These are phyloP conservation scores for Prunus salicina DNA, from an alignment of 306 rosid species.

Conservation along the genomic window DNA sequence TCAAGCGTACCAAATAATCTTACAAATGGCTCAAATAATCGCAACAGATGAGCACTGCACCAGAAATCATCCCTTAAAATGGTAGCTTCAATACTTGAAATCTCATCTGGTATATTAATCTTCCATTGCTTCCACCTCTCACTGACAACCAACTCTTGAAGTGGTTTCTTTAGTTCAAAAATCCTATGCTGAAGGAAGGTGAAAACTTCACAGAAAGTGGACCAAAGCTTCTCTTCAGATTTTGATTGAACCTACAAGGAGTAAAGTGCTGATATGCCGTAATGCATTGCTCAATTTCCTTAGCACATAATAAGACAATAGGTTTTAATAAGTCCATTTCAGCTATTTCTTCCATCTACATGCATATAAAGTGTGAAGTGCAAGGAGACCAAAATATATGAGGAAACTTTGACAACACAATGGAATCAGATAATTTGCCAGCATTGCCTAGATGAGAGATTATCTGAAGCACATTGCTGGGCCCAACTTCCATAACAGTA, in stretches of 20 bases:
- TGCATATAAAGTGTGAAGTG: slow-evolving; percentile 38
- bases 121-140: slow-evolving; percentile 65
- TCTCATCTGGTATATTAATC: slow-evolving; percentile 24
- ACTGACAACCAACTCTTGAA: slow-evolving; percentile 29
- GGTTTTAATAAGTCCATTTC: slow-evolving; percentile 48
- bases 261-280: slow-evolving; percentile 34
- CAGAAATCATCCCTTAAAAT: slow-evolving; percentile 50
- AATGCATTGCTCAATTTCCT: slow-evolving; percentile 45
- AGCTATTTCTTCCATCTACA: slow-evolving; percentile 55
- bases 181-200: slow-evolving; percentile 36
- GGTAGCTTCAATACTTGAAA: slow-evolving; percentile 39
- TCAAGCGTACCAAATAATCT: slow-evolving; percentile 32
- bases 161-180: slow-evolving; percentile 41
- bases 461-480: slow-evolving; percentile 52
- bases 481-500: slow-evolving; percentile 34
- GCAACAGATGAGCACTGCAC: slow-evolving; percentile 34
- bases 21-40: slow-evolving; percentile 43
- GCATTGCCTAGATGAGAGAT: slow-evolving; percentile 42
- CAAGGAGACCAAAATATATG: slow-evolving; percentile 52
- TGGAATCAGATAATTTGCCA: slow-evolving; percentile 28
- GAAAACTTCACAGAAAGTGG: slow-evolving; percentile 32
- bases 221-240: slow-evolving; percentile 29
- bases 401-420: slow-evolving; percentile 42
- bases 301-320: slow-evolving; percentile 36
- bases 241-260: slow-evolving; percentile 28